A percentile compares a stretch with the other conserved stretches of the same genome.
These are phyloP conservation scores for Starmerella etchellsii DNA, from an alignment of 805 yeast species.

Conservation along the genomic window DNA sequence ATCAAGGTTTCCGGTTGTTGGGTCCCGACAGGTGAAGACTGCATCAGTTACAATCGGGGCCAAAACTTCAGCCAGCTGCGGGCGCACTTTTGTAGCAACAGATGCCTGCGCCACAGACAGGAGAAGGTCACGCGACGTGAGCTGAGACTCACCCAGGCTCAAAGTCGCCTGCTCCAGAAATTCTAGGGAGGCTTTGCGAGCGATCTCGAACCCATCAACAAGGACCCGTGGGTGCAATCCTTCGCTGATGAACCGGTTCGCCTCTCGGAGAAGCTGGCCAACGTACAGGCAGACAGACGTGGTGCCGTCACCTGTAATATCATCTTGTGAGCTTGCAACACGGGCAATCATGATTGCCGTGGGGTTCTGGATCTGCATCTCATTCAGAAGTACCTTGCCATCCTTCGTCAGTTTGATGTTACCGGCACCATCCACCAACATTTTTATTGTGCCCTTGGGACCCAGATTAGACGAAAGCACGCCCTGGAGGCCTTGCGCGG, in stretches of 20 bases:
- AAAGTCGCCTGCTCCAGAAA: slow-evolving; percentile 57
- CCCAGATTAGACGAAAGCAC: slow-evolving; percentile 87
- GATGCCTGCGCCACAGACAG: slow-evolving; percentile 88
- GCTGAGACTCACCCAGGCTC: slow-evolving; percentile 26
- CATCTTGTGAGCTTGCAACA: slow-evolving; percentile 98
- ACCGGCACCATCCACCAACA: slow-evolving; percentile 95
- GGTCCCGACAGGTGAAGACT: slow-evolving; percentile 52
- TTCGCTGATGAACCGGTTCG: slow-evolving; percentile 79
- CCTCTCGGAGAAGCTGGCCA: slow-evolving; percentile 89
- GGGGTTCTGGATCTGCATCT: slow-evolving; percentile 93
- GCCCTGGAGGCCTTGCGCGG: slow-evolving; percentile 93
- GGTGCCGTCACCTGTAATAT: slow-evolving; percentile 98
- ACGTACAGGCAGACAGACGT: slow-evolving; percentile 89
- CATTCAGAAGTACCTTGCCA: slow-evolving; percentile 83
- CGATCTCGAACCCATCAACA: slow-evolving; percentile 89
- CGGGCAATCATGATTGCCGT: slow-evolving; percentile 83
- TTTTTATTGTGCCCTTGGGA: slow-evolving; percentile 92
- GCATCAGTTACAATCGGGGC: slow-evolving; percentile 96
- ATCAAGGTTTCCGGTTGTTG: slow-evolving; percentile 49
- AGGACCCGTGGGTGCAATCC: slow-evolving; percentile 93
- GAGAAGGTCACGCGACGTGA: slow-evolving; percentile 68
- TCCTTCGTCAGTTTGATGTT: slow-evolving; percentile 91
- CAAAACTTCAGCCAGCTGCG: slow-evolving; percentile 63
- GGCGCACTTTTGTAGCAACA: slow-evolving; percentile 69
- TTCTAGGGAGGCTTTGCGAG: slow-evolving; percentile 61